Conservation (phyloP, 345 rosid genomes). For the Dimocarpus longan region DNA sequence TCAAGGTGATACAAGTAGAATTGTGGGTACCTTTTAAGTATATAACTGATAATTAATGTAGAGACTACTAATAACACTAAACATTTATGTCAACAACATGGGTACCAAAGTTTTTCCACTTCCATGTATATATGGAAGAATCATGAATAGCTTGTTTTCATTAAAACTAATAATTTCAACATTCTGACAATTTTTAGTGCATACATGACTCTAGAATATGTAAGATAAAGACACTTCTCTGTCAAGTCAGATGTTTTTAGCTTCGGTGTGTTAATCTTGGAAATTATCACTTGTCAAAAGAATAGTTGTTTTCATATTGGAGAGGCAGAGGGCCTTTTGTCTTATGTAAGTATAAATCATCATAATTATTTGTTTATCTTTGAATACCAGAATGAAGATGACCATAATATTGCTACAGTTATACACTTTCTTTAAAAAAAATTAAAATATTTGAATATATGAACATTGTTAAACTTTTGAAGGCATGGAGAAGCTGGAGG, state of each 20-base stretch:
- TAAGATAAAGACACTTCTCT: slow-evolving; percentile 30
- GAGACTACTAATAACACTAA: no score
- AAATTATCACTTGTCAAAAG: slow-evolving; percentile 37
- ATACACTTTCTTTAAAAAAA: no score
- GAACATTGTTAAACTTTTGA: background rate
- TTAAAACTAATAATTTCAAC: background rate
- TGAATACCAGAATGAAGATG: no score
- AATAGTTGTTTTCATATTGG: slow-evolving; percentile 12
- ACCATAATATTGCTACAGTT: no score
- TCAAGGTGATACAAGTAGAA: background rate
- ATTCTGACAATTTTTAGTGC: background rate
- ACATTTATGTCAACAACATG: no score
- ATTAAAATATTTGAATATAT: no score
- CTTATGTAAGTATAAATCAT: slow-evolving; percentile 14
- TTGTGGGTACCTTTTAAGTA: slow-evolving; percentile 9
- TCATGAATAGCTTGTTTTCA: background rate
- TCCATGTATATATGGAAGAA: no score
- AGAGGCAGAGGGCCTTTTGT: slow-evolving; percentile 18
- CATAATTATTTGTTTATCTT: background rate
- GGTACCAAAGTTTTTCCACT: no score
- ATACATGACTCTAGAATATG: slow-evolving; percentile 26
- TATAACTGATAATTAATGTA: background rate
- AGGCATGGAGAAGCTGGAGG: slow-evolving; percentile 65
- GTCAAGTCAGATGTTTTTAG: slow-evolving; percentile 42
- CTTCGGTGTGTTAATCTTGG: slow-evolving; percentile 35